Evolutionary conservation across 805 yeast genomes (phyloP), one percentile per base, ranked within the genome.

Genomic region (Debaryomyces prosopidis): DNA sequence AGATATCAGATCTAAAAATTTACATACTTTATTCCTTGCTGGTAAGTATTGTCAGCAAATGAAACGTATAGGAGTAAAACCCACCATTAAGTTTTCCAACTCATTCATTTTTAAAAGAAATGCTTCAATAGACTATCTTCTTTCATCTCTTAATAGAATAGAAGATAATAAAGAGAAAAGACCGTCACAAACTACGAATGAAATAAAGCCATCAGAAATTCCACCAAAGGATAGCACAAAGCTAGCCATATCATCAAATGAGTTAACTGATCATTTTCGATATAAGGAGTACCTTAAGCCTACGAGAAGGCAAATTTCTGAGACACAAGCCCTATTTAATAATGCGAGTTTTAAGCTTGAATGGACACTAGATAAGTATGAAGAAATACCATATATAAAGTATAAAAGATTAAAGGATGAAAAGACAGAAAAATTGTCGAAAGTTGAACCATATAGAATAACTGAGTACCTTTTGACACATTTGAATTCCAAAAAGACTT

Each of bases 361-460:
- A 52, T 85, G 90, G 89, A 76, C 85, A 12, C 68, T 78, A 16
- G 76, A 73, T 5, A 60, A 67, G 5, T 83, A 77, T 48, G 52
- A 65, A 10, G 77, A 80, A 16, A 80, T 85, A 4, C 92, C 89
- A 0, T 85, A 81, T 30, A 75, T 80, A 35, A 65, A 65, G 45
- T 67, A 66, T 45, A 57, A 69, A 35, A 51, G 40, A 2, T 48
- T 59, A 15, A 36, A 45, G 2, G 34, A 47, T 7, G 54, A 59
- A 39, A 48, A 59, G 32, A 36, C 42, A 38, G 46, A 53, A 42
- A 40, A 55, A 36, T 49, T 56, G 23, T 50, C 46, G 11, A 45
- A 47, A 26, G 51, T 58, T 40, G 62, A 64, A 9, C 62, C 62
- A 3, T 59, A 59, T 27, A 64, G 60, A 15, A 44, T 36, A 42